Conservation (phyloP, 257 asterid species). For the Solanum verrucosum region DNA sequence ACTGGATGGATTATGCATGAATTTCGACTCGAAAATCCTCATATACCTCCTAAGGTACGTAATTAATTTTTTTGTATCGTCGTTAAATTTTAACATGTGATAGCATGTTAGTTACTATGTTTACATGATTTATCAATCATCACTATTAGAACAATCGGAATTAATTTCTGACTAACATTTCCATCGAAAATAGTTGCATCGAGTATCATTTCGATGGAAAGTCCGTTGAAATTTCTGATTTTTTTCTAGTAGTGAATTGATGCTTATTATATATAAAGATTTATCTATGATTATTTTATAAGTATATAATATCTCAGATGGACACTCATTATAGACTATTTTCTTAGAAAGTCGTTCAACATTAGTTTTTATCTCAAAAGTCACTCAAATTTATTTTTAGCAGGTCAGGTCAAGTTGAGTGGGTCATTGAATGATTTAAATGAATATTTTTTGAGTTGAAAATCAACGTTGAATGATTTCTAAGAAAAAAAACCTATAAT, state of each 20-base stretch:
- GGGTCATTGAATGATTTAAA: too few relatives aligned
- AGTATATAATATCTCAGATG: too few relatives aligned
- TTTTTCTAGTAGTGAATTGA: background rate
- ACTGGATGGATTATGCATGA: slow-evolving; percentile 96
- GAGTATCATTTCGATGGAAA: background rate
- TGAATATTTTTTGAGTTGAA: too few relatives aligned
- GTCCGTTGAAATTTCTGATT: background rate
- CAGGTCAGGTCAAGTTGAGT: too few relatives aligned
- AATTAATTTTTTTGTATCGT: background rate
- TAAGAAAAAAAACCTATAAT: too few relatives aligned
- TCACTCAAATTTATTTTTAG: background rate
- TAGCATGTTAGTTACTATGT: background rate
- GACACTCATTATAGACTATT: too few relatives aligned
- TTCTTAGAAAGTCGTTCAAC: too few relatives aligned
- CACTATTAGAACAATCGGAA: background rate
- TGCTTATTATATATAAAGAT: background rate
- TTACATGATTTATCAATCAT: background rate
- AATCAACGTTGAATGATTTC: too few relatives aligned
- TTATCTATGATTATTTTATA: too few relatives aligned
- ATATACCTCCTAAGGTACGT: slow-evolving; percentile 67
- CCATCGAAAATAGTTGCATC: background rate
- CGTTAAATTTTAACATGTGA: background rate
- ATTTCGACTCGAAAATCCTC: slow-evolving; percentile 73
- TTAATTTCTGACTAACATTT: background rate
- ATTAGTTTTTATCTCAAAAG: background rate